These are phyloP conservation scores for Chaetomium fimeti DNA, from an alignment of 495 filamentous ascomycete genomes.

Conservation along the genomic window DNA sequence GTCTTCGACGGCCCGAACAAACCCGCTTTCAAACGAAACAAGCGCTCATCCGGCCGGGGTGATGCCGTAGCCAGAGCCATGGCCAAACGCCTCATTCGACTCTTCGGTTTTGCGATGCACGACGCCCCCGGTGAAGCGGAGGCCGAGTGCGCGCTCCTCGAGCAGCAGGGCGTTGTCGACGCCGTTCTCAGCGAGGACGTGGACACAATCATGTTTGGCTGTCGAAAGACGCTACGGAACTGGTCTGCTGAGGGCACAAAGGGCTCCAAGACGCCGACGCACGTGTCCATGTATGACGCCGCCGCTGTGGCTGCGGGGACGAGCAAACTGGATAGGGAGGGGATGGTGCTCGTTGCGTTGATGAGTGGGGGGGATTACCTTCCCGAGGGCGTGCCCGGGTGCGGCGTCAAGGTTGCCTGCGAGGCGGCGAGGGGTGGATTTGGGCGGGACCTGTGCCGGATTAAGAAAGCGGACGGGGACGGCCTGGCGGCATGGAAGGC, in stretches of 20 bases:
- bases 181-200: conserved; percentile 96
- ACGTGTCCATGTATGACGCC: conserved; percentile 74
- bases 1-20: conserved; percentile 93
- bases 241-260: conserved; percentile 73
- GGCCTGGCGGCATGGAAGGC: conserved; percentile 71
- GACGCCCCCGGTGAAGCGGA: conserved; percentile 94
- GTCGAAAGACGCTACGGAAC: conserved; percentile 70
- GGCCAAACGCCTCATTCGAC: conserved; percentile 74
- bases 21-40: conserved; percentile 86
- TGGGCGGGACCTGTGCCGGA: conserved; percentile 69
- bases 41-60: conserved; percentile 52
- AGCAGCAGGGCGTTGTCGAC: conserved; percentile 83
- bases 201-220: conserved; percentile 98
- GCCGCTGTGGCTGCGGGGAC: conserved; percentile 50
- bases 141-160: conserved; percentile 88
- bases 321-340: conserved; percentile 68
- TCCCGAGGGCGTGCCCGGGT: conserved; percentile 82
- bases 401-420: conserved; percentile 81
- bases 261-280: conserved; percentile 69
- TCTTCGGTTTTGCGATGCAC: conserved; percentile 83
- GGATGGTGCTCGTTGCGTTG: conserved; percentile 92
- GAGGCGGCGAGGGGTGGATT: conserved; percentile 90
- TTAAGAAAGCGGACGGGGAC: conserved; percentile 50
- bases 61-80: conserved; percentile 55
- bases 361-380: conserved; percentile 97